A percentile compares a stretch with the other conserved stretches of the same genome.
Evolutionary conservation across 306 rosid genomes (phyloP).

Genomic region (peach (Prunus persica)): DNA sequence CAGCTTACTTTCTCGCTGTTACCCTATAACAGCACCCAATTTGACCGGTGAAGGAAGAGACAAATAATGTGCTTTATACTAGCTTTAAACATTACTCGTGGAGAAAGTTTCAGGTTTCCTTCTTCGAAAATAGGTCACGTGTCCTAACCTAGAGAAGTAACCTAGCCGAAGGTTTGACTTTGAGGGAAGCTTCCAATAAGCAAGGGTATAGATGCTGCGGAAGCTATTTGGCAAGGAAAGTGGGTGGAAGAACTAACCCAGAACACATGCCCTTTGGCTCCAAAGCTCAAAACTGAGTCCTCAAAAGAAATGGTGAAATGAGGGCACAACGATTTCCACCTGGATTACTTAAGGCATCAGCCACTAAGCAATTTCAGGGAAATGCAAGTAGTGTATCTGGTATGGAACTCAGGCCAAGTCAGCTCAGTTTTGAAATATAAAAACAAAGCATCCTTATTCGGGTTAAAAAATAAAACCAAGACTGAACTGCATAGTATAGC

Average conservation of each 20-base stretch:
- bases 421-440: background rate
- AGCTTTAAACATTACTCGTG: background rate
- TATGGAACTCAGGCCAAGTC: background rate
- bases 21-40: background rate
- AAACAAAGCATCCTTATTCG: background rate
- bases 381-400: background rate
- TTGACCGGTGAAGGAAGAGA: background rate
- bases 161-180: background rate
- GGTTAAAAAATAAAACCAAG: background rate
- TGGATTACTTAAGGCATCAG: background rate
- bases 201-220: background rate
- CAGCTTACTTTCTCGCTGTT: background rate
- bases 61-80: background rate
- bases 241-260: background rate
- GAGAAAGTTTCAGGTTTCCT: background rate
- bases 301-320: background rate
- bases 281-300: background rate
- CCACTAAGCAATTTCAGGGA: background rate
- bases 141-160: background rate
- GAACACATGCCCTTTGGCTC: background rate
- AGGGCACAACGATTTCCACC: background rate
- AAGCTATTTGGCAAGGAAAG: background rate
- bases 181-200: constrained; percentile 2
- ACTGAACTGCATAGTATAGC: background rate
- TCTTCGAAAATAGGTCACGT: background rate